Conservation (phyloP, 495 filamentous ascomycete genomes). For the Aspergillus incahuasiensis region DNA sequence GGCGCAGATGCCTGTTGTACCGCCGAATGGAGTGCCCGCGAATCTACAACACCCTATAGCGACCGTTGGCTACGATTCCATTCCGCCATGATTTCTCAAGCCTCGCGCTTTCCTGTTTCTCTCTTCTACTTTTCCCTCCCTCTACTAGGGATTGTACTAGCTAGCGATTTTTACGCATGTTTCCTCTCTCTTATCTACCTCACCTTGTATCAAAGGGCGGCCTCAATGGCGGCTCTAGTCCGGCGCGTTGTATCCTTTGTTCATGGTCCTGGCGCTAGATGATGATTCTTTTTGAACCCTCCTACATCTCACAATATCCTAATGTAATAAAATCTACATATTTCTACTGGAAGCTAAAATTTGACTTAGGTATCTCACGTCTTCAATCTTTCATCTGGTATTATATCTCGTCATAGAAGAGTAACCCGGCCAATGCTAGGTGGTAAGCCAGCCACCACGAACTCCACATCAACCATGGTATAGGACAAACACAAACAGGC, state of each 20-base stretch:
- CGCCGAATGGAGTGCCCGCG: constrained; percentile 11
- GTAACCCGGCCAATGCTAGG: background rate
- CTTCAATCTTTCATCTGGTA: background rate
- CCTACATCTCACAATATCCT: no score
- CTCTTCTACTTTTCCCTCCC: background rate
- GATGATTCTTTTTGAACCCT: no score
- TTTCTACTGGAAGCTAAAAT: no score
- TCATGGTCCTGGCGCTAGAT: background rate
- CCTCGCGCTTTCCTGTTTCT: background rate
- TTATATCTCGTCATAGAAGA: background rate
- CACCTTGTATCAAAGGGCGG: background rate
- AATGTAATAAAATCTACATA: no score
- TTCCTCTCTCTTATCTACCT: background rate
- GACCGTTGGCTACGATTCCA: background rate
- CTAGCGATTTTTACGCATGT: background rate
- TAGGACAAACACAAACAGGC: background rate
- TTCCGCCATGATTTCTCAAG: background rate
- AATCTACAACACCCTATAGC: constrained; percentile 1
- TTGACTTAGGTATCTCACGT: no score
- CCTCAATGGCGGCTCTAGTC: background rate
- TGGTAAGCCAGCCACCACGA: background rate
- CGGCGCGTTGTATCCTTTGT: background rate
- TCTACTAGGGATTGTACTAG: background rate
- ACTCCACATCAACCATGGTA: background rate
- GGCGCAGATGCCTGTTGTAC: constrained; percentile 10